phyloP scores from a whole-genome alignment of 2,329 filamentous ascomycete genomes.

The Aspergillus aculeatus region DNA sequence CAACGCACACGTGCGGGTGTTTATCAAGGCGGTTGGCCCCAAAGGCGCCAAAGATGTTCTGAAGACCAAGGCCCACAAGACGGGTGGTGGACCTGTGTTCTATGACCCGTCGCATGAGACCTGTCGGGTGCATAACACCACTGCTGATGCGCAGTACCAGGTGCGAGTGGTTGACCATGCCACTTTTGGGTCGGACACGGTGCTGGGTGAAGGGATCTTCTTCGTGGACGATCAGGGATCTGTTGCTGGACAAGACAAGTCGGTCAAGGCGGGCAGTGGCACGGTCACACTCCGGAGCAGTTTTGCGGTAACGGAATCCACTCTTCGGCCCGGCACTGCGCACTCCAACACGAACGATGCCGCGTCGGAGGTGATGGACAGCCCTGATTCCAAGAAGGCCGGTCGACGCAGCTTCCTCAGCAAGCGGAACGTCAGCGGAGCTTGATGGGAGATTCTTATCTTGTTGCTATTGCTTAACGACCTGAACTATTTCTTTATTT shows the following conservation, averaged over 20 bases:
- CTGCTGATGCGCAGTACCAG: constrained; percentile 82
- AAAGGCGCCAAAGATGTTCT: constrained; percentile 75
- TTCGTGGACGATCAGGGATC: constrained; percentile 80
- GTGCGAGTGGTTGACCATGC: constrained; percentile 81
- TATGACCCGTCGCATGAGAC: constrained; percentile 68
- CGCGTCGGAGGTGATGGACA: constrained; percentile 32
- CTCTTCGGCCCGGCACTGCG: constrained; percentile 37
- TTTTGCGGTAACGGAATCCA: constrained; percentile 58
- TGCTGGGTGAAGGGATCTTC: constrained; percentile 82
- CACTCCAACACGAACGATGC: constrained; percentile 33
- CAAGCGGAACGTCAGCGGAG: constrained; percentile 42
- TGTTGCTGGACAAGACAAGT: constrained; percentile 66
- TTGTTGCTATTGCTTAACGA: constrained; percentile 6
- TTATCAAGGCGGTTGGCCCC: constrained; percentile 64
- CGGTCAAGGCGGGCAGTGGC: constrained; percentile 70
- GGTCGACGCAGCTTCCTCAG: constrained; percentile 48
- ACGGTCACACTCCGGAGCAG: constrained; percentile 70
- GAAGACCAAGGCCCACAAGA: constrained; percentile 90
- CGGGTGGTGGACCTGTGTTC: constrained; percentile 59
- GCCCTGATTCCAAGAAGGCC: constrained; percentile 43
- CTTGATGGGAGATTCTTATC: constrained; percentile 12
- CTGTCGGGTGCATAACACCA: constrained; percentile 70
- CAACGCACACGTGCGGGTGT: constrained; percentile 74
- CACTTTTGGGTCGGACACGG: constrained; percentile 78
- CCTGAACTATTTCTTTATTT: constrained; percentile 6